Evolutionary conservation across 345 rosid species (phyloP), one percentile per base, ranked within the genome.

Genomic region (Brassica incana): DNA sequence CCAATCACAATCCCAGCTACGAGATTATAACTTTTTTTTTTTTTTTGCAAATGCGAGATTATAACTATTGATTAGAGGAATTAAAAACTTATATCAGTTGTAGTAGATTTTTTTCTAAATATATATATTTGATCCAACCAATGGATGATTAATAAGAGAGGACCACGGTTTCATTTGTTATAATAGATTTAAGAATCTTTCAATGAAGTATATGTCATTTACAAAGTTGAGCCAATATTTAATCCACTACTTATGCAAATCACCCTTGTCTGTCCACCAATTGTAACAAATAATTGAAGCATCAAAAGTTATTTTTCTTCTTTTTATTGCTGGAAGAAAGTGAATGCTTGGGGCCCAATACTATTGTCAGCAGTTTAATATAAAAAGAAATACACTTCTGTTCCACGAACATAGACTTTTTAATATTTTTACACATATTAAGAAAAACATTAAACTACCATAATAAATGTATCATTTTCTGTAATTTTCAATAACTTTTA

Each of bases 271-370:
- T 73, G 73, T 67, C 33, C 65, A 73, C 70, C 54, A 45, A 20
- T 16, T 25, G 74, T 73, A 40, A 59, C 63, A 58, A 66, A 72
- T 78, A 59, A 66, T 58, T 25, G 32, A 65, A 14, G 73, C 15
- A 60, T 35, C 20, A 30, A 73, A 60, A 29, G 40, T 33, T 33
- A 33, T 33, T 33, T 33, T 33, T 33, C 36, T 33, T 33, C 36
- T 5, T 33, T 33, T 33, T 33, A 33, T 33, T 33, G 36, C 36
- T 33, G 36, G 36, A 33, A 33, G 36, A 33, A 33, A 0, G 36
- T 33, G 36, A 33, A 33, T 33, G 36, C 7, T 33, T 33, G 7
- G 36, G n/a, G n/a, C n/a, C 36, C 36, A 33, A 4, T 5, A 33
- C 36, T 33, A 33, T 33, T 1, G 36, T 33, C 36, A 33, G 36